Percentiles rank a stretch among this genome's conserved stretches.
Evolutionary conservation across 2,329 filamentous ascomycete genomes (phyloP).

Genomic region (Ceratocystis huliohia): DNA sequence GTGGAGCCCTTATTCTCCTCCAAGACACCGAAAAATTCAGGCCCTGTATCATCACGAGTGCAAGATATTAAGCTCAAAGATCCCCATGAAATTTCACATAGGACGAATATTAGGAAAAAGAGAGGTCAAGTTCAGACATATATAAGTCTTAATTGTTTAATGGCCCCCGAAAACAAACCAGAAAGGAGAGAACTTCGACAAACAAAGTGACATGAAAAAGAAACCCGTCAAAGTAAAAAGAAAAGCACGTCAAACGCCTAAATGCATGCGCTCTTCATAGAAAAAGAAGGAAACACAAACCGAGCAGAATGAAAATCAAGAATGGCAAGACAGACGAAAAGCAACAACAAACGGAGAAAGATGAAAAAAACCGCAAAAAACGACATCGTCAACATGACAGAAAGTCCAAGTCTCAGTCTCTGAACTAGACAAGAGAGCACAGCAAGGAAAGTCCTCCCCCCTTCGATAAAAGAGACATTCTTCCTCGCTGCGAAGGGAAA

Average conservation of each 20-base stretch:
- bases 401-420: not conserved
- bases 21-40: not conserved
- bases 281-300: constrained; percentile 1
- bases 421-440: not conserved
- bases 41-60: not conserved
- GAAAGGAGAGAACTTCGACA: not conserved
- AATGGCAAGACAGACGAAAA: constrained; percentile 11
- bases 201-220: not conserved
- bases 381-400: constrained; percentile 17
- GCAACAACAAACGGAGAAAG: not conserved
- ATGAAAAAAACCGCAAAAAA: constrained; percentile 22
- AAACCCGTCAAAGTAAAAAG: constrained; percentile 3
- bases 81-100: not conserved
- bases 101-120: too few relatives aligned
- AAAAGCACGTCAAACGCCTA: constrained; percentile 15
- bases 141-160: not conserved
- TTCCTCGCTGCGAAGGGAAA: constrained; percentile 3
- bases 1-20: not conserved
- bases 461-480: not conserved
- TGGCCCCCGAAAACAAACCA: too few relatives aligned
- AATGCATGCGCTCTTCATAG: constrained; percentile 17
- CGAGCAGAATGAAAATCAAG: not conserved
- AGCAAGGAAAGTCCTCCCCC: not conserved
- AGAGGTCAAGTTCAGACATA: too few relatives aligned
- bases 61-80: not conserved